phyloP scores from a whole-genome alignment of 2,329 filamentous ascomycete genomes.

The Paracorniculantispora psalliotae region DNA sequence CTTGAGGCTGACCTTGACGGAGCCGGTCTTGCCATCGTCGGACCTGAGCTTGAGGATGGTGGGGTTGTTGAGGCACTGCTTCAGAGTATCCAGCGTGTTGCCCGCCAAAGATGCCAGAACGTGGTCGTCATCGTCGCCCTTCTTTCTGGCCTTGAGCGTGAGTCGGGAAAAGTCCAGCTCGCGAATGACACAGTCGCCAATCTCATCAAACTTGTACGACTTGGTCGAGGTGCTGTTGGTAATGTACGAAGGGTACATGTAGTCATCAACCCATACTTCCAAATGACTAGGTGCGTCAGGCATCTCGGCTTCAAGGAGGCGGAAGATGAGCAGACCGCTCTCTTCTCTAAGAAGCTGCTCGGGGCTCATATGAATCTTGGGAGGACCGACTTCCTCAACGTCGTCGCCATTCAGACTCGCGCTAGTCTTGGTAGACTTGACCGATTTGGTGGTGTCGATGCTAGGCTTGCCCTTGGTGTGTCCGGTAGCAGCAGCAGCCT shows the following conservation, averaged over 20 bases:
- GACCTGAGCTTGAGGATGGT: slow-evolving; percentile 76
- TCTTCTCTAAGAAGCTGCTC: slow-evolving; percentile 83
- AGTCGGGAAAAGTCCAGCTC: slow-evolving; percentile 96
- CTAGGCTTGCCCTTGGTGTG: slow-evolving; percentile 42
- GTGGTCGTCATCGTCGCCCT: slow-evolving; percentile 70
- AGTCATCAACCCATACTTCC: slow-evolving; percentile 90
- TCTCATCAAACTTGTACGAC: slow-evolving; percentile 76
- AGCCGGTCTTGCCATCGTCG: slow-evolving; percentile 69
- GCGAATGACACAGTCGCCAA: slow-evolving; percentile 91
- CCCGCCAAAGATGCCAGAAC: slow-evolving; percentile 78
- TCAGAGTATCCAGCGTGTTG: slow-evolving; percentile 79
- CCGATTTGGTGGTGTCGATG: slow-evolving; percentile 21
- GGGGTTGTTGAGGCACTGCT: slow-evolving; percentile 87
- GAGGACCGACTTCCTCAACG: slow-evolving; percentile 47
- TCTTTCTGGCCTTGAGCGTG: slow-evolving; percentile 80
- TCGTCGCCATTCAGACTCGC: slow-evolving; percentile 33
- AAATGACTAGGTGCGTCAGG: slow-evolving; percentile 70
- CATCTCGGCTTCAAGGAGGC: slow-evolving; percentile 84
- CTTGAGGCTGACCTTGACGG: slow-evolving; percentile 85
- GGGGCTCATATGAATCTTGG: slow-evolving; percentile 71
- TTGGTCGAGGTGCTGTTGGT: slow-evolving; percentile 70
- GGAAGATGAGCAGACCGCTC: slow-evolving; percentile 90
- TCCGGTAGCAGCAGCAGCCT: slow-evolving; percentile 19
- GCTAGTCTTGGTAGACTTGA: slow-evolving; percentile 17
- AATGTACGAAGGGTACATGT: slow-evolving; percentile 82